Evolutionary conservation across 352 stramenopile genomes (phyloP).

Genomic region (Blastocystis hominis): DNA sequence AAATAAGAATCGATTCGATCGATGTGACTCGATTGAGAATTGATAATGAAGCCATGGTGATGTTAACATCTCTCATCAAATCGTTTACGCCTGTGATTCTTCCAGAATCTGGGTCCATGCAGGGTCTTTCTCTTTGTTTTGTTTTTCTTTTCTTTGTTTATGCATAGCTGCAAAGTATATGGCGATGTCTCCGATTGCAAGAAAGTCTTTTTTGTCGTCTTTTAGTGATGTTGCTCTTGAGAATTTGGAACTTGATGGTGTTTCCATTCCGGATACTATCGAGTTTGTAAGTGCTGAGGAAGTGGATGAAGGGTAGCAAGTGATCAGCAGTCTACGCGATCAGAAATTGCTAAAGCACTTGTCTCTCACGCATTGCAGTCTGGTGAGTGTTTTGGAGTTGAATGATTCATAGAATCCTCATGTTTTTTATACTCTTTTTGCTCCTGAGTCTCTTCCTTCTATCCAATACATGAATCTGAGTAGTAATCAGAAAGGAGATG

Average conservation of each 20-base stretch:
- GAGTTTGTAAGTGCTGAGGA: not conserved
- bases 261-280: not conserved
- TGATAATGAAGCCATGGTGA: not conserved
- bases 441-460: not conserved
- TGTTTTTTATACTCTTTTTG: not conserved
- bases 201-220: not conserved
- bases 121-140: not conserved
- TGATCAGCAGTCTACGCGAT: not conserved
- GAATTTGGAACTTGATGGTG: not conserved
- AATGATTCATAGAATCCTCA: not conserved
- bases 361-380: not conserved
- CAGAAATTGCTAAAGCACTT: not conserved
- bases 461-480: not conserved
- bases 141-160: not conserved
- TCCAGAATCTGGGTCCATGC: not conserved
- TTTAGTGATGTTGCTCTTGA: not conserved
- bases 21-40: not conserved
- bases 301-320: not conserved
- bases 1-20: not conserved
- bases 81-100: not conserved
- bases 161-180: not conserved
- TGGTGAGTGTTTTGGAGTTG: not conserved
- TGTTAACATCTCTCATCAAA: not conserved
- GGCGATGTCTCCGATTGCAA: not conserved
- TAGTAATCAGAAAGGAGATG: not conserved